Base-by-base conservation (phyloP, 176 grass and related monocot genomes). In the Bolboschoenus planiculmis region DNA sequence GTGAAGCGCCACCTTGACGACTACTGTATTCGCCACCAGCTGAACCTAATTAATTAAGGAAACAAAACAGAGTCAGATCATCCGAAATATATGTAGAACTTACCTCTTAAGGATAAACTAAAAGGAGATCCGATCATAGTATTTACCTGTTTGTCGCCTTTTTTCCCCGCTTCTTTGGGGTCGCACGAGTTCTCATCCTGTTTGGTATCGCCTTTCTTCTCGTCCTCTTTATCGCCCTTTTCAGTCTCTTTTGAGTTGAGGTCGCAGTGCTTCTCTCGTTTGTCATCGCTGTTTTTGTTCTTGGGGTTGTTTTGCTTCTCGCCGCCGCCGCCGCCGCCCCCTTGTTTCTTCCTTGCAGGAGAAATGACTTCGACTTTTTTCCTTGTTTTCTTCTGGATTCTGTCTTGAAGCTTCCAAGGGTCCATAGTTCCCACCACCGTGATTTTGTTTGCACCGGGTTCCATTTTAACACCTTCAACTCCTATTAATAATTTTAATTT, bases 381-480 rank as follows among this genome's bases (percentile, higher is more conserved):
- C 78, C 65, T 85, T 33, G 88, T 93, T 86, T 94, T 97, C 0
- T 15, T 2, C 37, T 88, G 87, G 21, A 97, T 91, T 56, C 83
- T 87, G 29, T 88, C 92, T 1, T 85, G 88, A 1, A 97, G 88
- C 87, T 92, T 94, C 84, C 80, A 88, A 62, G 92, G 85, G 78
- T 97, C 92, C 73, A 97, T 85, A 73, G 80, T 90, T 4, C 92
- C 95, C 1, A 88, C 84, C 13, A 97, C 87, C 0, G 87, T 97
- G 53, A 97, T 86, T 78, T 66, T 85, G 5, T 87, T 91, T 85
- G 78, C 87, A 26, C 58, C 87, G 34, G 74, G 72, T 7, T 97
- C 92, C 88, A 90, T 73, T 14, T 85, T 90, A 82, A 97, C 88
- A 54, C 88, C 88, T 75, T 97, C 90, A 39, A 97, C 90, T 3